These are phyloP conservation scores for Ciborinia camelliae DNA, from an alignment of 2,329 filamentous ascomycete species.

Conservation along the genomic window DNA sequence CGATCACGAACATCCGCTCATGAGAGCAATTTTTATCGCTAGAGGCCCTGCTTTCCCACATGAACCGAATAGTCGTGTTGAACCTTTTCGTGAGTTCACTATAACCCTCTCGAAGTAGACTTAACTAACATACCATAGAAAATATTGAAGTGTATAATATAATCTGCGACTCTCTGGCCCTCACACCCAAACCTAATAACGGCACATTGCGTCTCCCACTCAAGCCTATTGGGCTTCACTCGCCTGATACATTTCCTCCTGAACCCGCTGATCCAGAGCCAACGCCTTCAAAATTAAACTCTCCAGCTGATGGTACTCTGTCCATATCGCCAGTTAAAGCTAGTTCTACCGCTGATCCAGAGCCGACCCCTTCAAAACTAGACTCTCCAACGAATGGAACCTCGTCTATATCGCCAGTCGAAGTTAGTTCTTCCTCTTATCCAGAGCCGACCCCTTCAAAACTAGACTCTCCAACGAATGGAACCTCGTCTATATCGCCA, in stretches of 20 bases:
- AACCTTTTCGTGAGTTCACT: constrained; percentile 71
- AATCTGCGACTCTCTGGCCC: constrained; percentile 78
- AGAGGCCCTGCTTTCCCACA: constrained; percentile 91
- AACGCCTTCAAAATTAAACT: constrained; percentile 14
- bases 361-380: neutral
- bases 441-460: constrained; percentile 11
- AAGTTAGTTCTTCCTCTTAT: constrained; percentile 29
- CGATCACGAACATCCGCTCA: constrained; percentile 89
- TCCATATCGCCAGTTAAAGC: constrained; percentile 35
- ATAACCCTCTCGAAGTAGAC: neutral
- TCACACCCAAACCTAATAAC: constrained; percentile 76
- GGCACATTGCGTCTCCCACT: constrained; percentile 76
- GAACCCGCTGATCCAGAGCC: constrained; percentile 51
- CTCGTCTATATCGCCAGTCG: constrained; percentile 34
- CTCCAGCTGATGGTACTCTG: constrained; percentile 26
- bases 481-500: constrained; percentile 32
- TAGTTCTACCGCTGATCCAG: constrained; percentile 24
- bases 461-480: constrained; percentile 23
- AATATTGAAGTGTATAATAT: constrained; percentile 96
- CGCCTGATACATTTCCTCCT: constrained; percentile 46
- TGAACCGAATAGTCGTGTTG: constrained; percentile 71
- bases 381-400: constrained; percentile 25
- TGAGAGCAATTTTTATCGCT: constrained; percentile 94
- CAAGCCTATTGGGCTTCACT: constrained; percentile 45
- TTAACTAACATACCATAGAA: constrained; percentile 52